Evolutionary conservation across 1,284 basidiomycete genomes (phyloP), one percentile per base, ranked within the genome.

Genomic region (Papiliotrema nemorosa): DNA sequence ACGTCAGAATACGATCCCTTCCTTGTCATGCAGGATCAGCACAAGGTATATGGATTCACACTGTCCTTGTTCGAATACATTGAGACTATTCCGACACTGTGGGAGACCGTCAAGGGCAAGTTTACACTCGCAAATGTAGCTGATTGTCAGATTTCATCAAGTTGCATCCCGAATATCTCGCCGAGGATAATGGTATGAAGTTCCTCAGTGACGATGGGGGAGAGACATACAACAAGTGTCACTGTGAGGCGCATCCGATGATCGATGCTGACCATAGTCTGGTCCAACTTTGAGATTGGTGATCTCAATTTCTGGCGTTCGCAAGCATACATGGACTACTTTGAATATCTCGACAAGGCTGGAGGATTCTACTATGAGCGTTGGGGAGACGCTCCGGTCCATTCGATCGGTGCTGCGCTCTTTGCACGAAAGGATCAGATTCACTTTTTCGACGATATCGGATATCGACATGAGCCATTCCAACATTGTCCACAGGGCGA

Each of bases 291-390:
- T 59, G 90, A 93, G 70, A 90, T 93, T 47, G 58, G 63, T 20
- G 70, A 73, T 52, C 66, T 76, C 78, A 81, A 85, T 57, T 90
- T 92, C 66, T 90, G 87, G 84, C 78, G 90, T 48, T 76, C 80
- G 5, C 80, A 88, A 56, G 82, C 84, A 3, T 93, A 93, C 71
- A 78, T 76, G 55, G 80, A 82, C 45, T 92, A 84, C 76, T 93
- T 92, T 62, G 79, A 87, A 22, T 80, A 81, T 64, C 77, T 93
- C 20, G 90, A 93, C 56, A 70, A 78, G 14, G 81, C 80, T 42
- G 90, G 90, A 20, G 89, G 90, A 5, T 89, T 89, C 64, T 88
- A 87, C 69, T 90, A 90, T 62, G 88, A 90, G 51, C 63, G 73
- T 55, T 75, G 73, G 80, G 89, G 89, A 47, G 89, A 92, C 67